Conservation (phyloP, 495 filamentous ascomycete species). For the Beverwykella pulmonaria region DNA sequence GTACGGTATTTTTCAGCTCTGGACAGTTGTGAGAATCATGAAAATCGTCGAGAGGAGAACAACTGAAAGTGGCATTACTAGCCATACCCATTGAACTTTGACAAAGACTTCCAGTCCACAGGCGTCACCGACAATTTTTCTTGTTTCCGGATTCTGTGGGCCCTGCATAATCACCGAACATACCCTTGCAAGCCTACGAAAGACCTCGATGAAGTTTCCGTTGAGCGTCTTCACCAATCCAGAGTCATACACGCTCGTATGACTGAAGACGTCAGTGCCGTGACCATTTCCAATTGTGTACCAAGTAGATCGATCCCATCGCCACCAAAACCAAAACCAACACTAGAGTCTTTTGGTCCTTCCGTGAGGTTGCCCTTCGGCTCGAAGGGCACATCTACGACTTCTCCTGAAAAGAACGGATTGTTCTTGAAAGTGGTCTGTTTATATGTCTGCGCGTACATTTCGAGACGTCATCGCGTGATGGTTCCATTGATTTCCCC, state of each 20-base stretch:
- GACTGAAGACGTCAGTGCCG: neutral
- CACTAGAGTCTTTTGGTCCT: neutral
- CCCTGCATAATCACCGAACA: neutral
- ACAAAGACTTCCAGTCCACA: slow-evolving; percentile 1
- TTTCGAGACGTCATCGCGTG: neutral
- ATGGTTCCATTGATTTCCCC: slow-evolving; percentile 15
- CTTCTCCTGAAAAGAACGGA: neutral
- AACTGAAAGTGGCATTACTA: slow-evolving; percentile 12
- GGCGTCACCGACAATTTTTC: neutral
- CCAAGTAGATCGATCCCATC: neutral
- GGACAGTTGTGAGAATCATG: neutral
- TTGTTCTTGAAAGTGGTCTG: neutral
- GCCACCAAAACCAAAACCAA: neutral
- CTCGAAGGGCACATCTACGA: neutral
- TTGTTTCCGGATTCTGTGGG: neutral
- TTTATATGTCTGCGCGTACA: slow-evolving; percentile 1
- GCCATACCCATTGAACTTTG: slow-evolving; percentile 8
- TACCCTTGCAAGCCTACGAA: neutral
- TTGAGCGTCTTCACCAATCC: neutral
- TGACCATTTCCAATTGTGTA: neutral
- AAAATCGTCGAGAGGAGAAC: slow-evolving; percentile 2
- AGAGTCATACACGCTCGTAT: neutral
- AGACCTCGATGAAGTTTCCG: neutral
- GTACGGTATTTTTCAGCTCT: slow-evolving; percentile 4
- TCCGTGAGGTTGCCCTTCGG: neutral